Percentiles rank a stretch among this genome's conserved stretches.
Conservation (phyloP, 148 eudicot genomes). For the Hydrangea macrophylla region DNA sequence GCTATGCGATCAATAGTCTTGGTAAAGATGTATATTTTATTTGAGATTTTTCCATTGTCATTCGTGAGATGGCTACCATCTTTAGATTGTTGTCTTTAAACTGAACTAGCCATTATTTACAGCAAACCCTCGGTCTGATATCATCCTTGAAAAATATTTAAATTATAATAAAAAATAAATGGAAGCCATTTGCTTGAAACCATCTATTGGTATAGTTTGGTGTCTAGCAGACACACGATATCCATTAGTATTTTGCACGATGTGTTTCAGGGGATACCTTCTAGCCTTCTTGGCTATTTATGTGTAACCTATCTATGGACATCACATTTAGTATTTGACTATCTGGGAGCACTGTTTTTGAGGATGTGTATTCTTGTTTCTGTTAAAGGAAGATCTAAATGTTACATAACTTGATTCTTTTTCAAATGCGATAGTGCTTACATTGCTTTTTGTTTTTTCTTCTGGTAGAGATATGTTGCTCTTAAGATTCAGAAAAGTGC, state of each 20-base stretch:
- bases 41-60: not conserved
- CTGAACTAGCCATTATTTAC: not conserved
- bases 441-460: constrained; percentile 3
- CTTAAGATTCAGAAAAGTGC: constrained; percentile 98
- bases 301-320: no score
- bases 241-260: no score
- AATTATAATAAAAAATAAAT: not conserved
- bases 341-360: no score
- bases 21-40: no score
- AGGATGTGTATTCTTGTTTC: no score
- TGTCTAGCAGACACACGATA: no score
- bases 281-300: no score
- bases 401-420: not conserved
- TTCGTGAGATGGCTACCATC: not conserved
- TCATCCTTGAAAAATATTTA: not conserved
- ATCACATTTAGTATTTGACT: no score
- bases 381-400: not conserved
- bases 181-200: no score
- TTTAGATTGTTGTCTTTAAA: no score
- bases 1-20: not conserved
- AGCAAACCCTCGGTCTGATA: not conserved
- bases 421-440: not conserved
- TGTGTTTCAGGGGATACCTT: no score
- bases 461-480: constrained; percentile 65
- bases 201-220: no score